Evolutionary conservation across 129 eudicot species (phyloP).

Genomic region (Smallanthus sonchifolius): DNA sequence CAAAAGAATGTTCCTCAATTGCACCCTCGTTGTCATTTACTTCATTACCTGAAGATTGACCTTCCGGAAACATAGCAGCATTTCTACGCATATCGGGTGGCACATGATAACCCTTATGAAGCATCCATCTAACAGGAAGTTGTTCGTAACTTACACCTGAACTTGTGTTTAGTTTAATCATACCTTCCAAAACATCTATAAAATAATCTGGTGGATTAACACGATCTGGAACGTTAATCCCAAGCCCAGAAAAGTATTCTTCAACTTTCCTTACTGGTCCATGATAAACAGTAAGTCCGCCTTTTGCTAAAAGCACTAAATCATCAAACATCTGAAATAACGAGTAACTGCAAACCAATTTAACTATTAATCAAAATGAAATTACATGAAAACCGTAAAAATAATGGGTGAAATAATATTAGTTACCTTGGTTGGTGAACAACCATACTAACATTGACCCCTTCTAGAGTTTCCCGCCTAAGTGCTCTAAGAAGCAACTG

Average conservation of each 20-base stretch:
- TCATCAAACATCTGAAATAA: constrained; percentile 83
- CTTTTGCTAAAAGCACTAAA: constrained; percentile 86
- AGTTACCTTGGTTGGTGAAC: constrained; percentile 92
- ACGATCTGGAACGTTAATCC: constrained; percentile 74
- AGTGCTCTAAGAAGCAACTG: constrained; percentile 86
- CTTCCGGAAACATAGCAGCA: constrained; percentile 23
- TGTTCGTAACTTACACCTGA: constrained; percentile 48
- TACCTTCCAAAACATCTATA: constrained; percentile 74
- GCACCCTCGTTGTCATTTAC: constrained; percentile 7
- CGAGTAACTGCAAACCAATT: constrained; percentile 57
- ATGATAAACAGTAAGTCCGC: constrained; percentile 79
- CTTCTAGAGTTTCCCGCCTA: constrained; percentile 79
- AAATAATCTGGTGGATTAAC: constrained; percentile 83
- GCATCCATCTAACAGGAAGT: constrained; percentile 90
- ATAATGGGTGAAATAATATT: neutral
- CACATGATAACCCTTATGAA: constrained; percentile 69
- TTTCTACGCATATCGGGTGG: constrained; percentile 68
- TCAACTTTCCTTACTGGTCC: constrained; percentile 72
- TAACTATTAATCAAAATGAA: constrained; percentile 2
- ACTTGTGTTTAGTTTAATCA: constrained; percentile 55
- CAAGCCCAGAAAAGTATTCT: constrained; percentile 77
- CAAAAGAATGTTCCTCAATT: constrained; percentile 57
- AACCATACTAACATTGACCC: constrained; percentile 91
- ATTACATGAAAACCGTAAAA: neutral
- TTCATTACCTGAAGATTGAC: constrained; percentile 17